phyloP scores from a whole-genome alignment of 805 yeast species.

The Nakazawaea siamensis region DNA sequence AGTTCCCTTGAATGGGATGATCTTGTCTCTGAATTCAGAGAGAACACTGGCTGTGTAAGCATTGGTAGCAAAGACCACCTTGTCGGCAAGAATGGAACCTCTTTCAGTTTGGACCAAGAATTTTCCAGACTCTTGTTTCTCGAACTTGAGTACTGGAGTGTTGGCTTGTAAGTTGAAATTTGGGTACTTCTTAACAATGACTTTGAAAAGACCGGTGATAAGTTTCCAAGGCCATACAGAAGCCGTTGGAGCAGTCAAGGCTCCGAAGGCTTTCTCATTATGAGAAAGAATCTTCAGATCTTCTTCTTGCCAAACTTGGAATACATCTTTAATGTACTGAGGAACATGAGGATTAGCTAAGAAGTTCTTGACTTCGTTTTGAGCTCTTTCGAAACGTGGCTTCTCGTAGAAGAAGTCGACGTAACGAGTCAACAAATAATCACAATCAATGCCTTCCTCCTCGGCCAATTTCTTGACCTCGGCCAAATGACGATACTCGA shows the following conservation, averaged over 20 bases:
- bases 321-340: conserved; percentile 19
- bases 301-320: conserved; percentile 25
- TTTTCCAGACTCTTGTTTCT: conserved; percentile 16
- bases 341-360: conserved; percentile 22
- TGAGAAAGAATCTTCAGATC: conserved; percentile 21
- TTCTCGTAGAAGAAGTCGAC: conserved; percentile 17
- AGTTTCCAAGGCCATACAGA: conserved; percentile 37
- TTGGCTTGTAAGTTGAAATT: conserved; percentile 34
- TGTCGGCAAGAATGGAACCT: conserved; percentile 21
- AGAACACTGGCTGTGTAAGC: conserved; percentile 17
- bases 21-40: conserved; percentile 16
- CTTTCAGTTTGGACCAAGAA: conserved; percentile 24
- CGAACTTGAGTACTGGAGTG: conserved; percentile 27
- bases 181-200: conserved; percentile 16
- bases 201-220: conserved; percentile 24
- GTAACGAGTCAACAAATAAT: conserved; percentile 20
- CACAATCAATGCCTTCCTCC: conserved; percentile 20
- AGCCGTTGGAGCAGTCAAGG: conserved; percentile 31
- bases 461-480: conserved; percentile 21
- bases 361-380: conserved; percentile 14
- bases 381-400: conserved; percentile 6
- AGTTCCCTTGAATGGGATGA: conserved; percentile 22
- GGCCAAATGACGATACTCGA: conserved; percentile 25
- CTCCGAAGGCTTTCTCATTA: conserved; percentile 19
- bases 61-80: conserved; percentile 27